Evolutionary conservation across 192 early-diverging fungal species (phyloP).

Genomic region (Oehlia diaphana): DNA sequence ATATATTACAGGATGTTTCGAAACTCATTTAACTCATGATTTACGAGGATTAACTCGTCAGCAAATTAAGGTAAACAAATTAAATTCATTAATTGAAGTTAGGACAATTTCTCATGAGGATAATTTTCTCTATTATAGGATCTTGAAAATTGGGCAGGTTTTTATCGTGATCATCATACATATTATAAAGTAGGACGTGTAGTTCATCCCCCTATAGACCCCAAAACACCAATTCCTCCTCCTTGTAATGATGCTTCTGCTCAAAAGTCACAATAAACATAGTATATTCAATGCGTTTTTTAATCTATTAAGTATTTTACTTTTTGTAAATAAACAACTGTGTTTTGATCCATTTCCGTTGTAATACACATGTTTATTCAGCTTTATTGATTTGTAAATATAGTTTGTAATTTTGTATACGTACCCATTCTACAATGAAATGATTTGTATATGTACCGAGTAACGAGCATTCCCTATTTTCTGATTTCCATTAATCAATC

Average conservation of each 20-base stretch:
- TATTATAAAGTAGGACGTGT: constrained; percentile 89
- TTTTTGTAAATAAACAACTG: no score
- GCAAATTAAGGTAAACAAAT: constrained; percentile 65
- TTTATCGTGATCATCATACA: constrained; percentile 84
- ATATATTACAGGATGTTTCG: constrained; percentile 93
- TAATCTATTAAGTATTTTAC: no score
- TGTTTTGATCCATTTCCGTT: no score
- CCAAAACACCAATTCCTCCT: constrained; percentile 77
- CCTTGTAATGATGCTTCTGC: constrained; percentile 54
- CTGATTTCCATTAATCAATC: no score
- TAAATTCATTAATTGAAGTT: neutral
- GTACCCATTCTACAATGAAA: no score
- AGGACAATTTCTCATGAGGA: neutral
- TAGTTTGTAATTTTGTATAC: no score
- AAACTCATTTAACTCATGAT: constrained; percentile 93
- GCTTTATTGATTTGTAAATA: no score
- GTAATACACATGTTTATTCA: no score
- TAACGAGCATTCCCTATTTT: no score
- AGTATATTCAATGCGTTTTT: no score
- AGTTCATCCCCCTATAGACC: constrained; percentile 78
- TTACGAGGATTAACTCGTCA: constrained; percentile 75
- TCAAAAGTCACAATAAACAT: neutral
- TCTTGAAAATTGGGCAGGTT: constrained; percentile 79
- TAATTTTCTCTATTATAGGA: constrained; percentile 41
- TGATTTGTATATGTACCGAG: no score